Evolutionary conservation across 2,329 filamentous ascomycete species (phyloP), one percentile per base, ranked within the genome.

Genomic region (Tolypocladium inflatum): DNA sequence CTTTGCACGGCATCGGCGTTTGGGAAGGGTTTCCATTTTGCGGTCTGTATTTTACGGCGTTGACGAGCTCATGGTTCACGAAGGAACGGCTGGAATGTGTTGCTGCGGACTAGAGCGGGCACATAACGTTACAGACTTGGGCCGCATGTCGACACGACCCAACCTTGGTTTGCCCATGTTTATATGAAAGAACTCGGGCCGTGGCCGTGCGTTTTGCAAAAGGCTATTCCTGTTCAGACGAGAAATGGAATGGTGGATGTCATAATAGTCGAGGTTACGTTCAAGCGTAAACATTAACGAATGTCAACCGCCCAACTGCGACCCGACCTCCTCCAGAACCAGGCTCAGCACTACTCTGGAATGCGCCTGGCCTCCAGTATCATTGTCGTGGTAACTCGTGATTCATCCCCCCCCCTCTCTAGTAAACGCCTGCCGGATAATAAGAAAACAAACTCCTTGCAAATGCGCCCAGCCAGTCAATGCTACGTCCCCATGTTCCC

Each of bases 71-170:
- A 21, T 30, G 45, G 48, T 53, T 53, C 35, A 57, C 55, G 48
- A 53, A 23, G 55, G 21, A 43, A 53, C 48, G 55, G 21, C 48
- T 57, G 55, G 55, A 57, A 57, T 50, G 55, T 23, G 38, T 30
- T 21, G 30, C 17, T 50, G 17, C 33, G 6, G 7, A 37, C 9
- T 42, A 19, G 48, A n/a, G 19, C 45, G 26, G 37, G 55, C 6
- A 30, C 26, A 30, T 30, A 38, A n/a, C n/a, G n/a, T n/a, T 39
- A 30, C 33, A 50, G 33, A 35, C 26, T 1, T 33, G 21, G 26
- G 43, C n/a, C 21, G 55, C 48, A 30, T 5, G 48, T 8, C 48
- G 21, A 52, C 8, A 26, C 43, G 15, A n/a, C 26, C 4, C 45
- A 50, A 7, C 45, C 17, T n/a, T 15, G 15, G 45, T 19, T 33